phyloP scores from a whole-genome alignment of 2,329 filamentous ascomycete species.

The Dothidotthia symphoricarpi region DNA sequence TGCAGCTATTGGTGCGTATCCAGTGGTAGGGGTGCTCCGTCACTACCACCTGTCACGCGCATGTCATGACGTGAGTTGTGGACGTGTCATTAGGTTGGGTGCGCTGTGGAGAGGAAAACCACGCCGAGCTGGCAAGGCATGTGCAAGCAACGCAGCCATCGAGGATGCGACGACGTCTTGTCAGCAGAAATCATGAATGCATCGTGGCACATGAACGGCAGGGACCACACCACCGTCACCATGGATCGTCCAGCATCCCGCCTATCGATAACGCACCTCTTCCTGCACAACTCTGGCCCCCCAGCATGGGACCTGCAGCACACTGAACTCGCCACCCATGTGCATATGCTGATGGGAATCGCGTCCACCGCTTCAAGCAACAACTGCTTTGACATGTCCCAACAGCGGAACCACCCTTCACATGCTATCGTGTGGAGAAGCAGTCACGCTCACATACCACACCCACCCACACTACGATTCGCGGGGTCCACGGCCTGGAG shows the following conservation, averaged over 20 bases:
- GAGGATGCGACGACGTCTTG: slow-evolving; percentile 4
- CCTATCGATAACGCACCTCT: slow-evolving; percentile 14
- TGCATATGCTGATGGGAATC: too few species aligned
- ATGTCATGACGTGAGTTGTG: not conserved
- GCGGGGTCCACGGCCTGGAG: slow-evolving; percentile 6
- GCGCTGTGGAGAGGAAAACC: slow-evolving; percentile 7
- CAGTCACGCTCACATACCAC: slow-evolving; percentile 5
- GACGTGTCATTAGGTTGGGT: slow-evolving; percentile 10
- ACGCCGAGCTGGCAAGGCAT: not conserved
- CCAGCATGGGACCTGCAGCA: too few species aligned
- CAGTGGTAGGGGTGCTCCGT: too few species aligned
- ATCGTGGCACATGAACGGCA: slow-evolving; percentile 10
- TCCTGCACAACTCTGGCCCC: too few species aligned
- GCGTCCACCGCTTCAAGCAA: too few species aligned
- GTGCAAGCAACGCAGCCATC: not conserved
- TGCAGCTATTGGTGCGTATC: too few species aligned
- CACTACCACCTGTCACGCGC: not conserved
- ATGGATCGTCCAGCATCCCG: slow-evolving; percentile 12
- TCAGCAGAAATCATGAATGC: slow-evolving; percentile 7
- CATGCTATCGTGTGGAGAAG: slow-evolving; percentile 1
- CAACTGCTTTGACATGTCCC: slow-evolving; percentile 5
- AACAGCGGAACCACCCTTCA: not conserved
- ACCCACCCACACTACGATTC: slow-evolving; percentile 2
- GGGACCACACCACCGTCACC: slow-evolving; percentile 11
- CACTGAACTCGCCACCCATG: too few species aligned